Conservation (phyloP, 2,329 filamentous ascomycete genomes). For the Xylariaceae sp. region DNA sequence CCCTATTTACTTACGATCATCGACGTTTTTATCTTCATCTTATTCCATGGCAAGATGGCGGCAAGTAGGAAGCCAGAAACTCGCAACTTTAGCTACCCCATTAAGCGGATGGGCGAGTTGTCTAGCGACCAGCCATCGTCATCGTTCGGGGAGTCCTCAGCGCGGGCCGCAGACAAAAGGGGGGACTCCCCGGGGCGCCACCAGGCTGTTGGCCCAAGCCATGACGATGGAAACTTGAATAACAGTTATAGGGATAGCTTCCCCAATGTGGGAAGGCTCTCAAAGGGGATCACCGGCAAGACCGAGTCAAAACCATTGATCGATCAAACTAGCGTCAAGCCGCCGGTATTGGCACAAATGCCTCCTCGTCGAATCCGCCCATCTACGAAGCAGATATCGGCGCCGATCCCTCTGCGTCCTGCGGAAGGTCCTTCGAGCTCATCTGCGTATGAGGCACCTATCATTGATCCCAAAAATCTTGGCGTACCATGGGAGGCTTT, state of each 20-base stretch:
- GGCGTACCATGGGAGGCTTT: constrained; percentile 21
- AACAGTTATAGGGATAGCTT: neutral
- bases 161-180: neutral
- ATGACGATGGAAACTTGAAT: neutral
- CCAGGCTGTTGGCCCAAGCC: neutral
- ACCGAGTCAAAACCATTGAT: neutral
- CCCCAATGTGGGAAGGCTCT: neutral
- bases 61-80: neutral
- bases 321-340: neutral
- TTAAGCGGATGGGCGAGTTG: neutral
- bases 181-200: neutral
- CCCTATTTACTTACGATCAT: neutral
- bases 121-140: neutral
- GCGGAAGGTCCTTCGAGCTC: neutral
- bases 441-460: neutral
- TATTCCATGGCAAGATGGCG: neutral
- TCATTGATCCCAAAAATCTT: constrained; percentile 11
- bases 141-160: neutral
- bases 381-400: neutral
- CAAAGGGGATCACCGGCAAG: neutral
- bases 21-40: neutral
- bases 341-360: neutral
- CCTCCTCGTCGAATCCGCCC: neutral
- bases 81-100: neutral
- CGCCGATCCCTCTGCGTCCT: neutral